A percentile compares a stretch with the other conserved stretches of the same genome.
Evolutionary conservation across 2,329 filamentous ascomycete species (phyloP).

Genomic region (Sporothrix brasiliensis): DNA sequence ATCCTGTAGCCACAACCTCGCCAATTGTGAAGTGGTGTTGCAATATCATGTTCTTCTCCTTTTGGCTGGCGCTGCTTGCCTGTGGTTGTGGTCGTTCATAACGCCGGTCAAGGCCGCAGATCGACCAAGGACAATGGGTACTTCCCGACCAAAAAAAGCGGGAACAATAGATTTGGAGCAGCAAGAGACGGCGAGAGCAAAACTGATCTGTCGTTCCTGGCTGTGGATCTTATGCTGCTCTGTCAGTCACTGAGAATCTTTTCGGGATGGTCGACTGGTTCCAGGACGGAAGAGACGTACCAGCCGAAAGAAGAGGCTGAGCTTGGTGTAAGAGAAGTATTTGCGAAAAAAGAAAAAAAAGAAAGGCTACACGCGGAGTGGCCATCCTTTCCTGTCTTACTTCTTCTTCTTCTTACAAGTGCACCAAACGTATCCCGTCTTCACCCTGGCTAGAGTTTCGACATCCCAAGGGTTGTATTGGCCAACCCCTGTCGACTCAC

Average conservation of each 20-base stretch:
- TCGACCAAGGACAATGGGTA: not conserved
- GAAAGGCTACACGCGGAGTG: not conserved
- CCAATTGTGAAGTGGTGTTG: not conserved
- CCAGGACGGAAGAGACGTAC: conserved; percentile 1
- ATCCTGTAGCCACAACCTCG: not conserved
- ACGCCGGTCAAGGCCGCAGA: not conserved
- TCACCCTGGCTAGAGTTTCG: conserved; percentile 21
- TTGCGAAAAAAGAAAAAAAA: not conserved
- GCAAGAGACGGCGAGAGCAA: not conserved
- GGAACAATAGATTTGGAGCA: too few species aligned
- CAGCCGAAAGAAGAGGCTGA: conserved; percentile 20
- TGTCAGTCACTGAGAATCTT: not conserved
- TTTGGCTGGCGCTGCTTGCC: not conserved
- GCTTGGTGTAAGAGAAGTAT: conserved; percentile 7
- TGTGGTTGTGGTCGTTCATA: not conserved
- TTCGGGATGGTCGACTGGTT: conserved; percentile 5
- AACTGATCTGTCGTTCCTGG: conserved; percentile 19
- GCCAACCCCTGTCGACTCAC: conserved; percentile 17
- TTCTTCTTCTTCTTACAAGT: not conserved
- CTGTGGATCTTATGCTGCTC: conserved; percentile 20
- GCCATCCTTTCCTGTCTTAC: not conserved
- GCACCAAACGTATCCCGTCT: not conserved
- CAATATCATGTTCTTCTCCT: not conserved
- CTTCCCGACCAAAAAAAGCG: not conserved
- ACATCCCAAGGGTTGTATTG: conserved; percentile 16